Conservation (phyloP, 768 basidiomycete species). For the Tulasnella sp. region DNA sequence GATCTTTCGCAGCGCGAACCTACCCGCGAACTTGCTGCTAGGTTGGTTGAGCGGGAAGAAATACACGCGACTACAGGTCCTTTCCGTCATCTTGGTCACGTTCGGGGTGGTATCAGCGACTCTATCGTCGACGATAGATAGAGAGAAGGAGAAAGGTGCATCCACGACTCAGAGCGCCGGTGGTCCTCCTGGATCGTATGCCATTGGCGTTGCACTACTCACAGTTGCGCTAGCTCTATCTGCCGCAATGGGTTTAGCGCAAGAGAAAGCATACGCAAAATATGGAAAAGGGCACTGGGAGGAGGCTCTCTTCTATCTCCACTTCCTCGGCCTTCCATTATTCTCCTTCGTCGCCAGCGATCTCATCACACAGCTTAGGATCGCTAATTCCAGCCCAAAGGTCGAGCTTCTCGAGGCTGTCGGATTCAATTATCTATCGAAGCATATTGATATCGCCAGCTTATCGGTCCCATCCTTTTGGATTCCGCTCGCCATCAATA, state of each 20-base stretch:
- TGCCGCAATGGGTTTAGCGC: slow-evolving; percentile 70
- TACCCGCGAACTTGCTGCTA: slow-evolving; percentile 72
- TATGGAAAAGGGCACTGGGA: slow-evolving; percentile 54
- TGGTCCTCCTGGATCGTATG: slow-evolving; percentile 38
- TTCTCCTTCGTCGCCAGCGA: slow-evolving; percentile 51
- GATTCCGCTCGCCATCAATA: slow-evolving; percentile 60
- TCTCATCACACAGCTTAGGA: slow-evolving; percentile 38
- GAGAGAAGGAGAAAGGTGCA: not conserved
- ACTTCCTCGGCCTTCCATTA: slow-evolving; percentile 69
- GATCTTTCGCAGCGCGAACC: slow-evolving; percentile 82
- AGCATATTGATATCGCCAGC: slow-evolving; percentile 12
- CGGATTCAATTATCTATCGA: not conserved
- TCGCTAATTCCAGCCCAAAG: slow-evolving; percentile 35
- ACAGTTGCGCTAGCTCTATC: slow-evolving; percentile 67
- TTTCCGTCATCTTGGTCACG: slow-evolving; percentile 73
- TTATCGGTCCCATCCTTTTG: slow-evolving; percentile 49
- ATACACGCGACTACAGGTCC: slow-evolving; percentile 57
- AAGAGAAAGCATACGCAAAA: slow-evolving; percentile 64
- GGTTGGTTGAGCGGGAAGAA: slow-evolving; percentile 63
- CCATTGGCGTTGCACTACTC: slow-evolving; percentile 64
- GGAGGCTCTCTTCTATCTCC: slow-evolving; percentile 88
- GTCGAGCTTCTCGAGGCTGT: slow-evolving; percentile 14
- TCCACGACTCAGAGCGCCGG: too few species aligned
- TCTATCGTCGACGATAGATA: slow-evolving; percentile 36
- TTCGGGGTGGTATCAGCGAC: slow-evolving; percentile 72